A percentile compares a stretch with the other conserved stretches of the same genome.
Evolutionary conservation across 768 basidiomycete genomes (phyloP).

Genomic region (Phlebiopsis flavidoalba): DNA sequence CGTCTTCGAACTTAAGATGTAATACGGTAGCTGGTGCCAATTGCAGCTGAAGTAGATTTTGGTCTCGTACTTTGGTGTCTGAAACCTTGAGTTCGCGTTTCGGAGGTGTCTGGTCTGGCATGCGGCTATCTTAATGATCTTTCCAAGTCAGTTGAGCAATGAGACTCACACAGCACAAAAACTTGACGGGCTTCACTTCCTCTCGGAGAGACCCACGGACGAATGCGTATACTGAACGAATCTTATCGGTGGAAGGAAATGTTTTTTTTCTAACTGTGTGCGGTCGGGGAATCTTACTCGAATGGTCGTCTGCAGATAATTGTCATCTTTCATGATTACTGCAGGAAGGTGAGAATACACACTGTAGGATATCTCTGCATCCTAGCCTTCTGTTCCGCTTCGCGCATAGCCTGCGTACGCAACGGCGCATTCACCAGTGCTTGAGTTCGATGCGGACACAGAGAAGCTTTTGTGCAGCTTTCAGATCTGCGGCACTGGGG

Average conservation of each 20-base stretch:
- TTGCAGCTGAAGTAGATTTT: conserved; percentile 62
- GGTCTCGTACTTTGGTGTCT: conserved; percentile 66
- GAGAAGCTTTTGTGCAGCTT: conserved; percentile 57
- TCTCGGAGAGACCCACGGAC: conserved; percentile 67
- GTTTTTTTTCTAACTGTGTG: conserved; percentile 70
- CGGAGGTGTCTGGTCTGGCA: conserved; percentile 73
- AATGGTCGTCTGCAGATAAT: conserved; percentile 59
- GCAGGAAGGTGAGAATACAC: conserved; percentile 14
- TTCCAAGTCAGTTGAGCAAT: neutral
- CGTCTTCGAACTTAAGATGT: conserved; percentile 70
- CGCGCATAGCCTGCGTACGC: conserved; percentile 56
- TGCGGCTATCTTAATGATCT: neutral
- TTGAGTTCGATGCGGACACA: conserved; percentile 58
- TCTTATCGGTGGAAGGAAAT: conserved; percentile 77
- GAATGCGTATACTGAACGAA: conserved; percentile 80
- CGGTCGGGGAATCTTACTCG: conserved; percentile 79
- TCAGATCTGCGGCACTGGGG: conserved; percentile 67
- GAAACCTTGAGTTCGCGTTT: conserved; percentile 80
- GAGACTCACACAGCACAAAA: conserved; percentile 72
- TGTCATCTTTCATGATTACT: neutral
- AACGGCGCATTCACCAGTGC: conserved; percentile 68
- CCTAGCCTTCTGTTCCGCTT: conserved; percentile 55
- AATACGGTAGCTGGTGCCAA: conserved; percentile 80
- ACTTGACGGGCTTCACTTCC: conserved; percentile 75
- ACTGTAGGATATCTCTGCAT: conserved; percentile 72